Base-by-base conservation (phyloP, 1,284 basidiomycete genomes). In the Moniliella sp. region DNA sequence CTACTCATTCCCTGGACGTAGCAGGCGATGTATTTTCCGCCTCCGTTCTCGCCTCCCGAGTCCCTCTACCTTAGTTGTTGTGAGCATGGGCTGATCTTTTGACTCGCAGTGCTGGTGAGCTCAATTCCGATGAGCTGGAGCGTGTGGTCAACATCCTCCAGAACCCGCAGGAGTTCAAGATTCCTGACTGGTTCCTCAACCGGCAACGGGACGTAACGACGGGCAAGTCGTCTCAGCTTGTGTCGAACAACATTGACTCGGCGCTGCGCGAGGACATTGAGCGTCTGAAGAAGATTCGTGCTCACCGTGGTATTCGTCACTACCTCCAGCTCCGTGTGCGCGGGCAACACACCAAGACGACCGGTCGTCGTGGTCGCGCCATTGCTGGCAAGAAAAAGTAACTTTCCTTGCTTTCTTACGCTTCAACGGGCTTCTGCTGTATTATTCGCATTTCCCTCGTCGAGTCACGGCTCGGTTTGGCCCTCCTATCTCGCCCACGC, bases 121-220 rank as follows among this genome's bases (percentile, higher is more conserved):
- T 86, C 62, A 84, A 86, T 75, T 81, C 81, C 30, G 76, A 79
- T 62, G 91, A 99, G 69, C 78, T 99, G 32, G 91, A 99, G 71
- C 83, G 91, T 48, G 74, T 99, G 49, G 91, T 99, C 50, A 94
- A 81, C 50, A 97, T 99, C 67, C 91, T n/a, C 97, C 91, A n/a
- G n/a, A 93, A 88, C 69, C 91, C 91, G 19, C 80, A 80, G 25
- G 88, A 97, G 65, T 99, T 93, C 78, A 99, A 99, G 72, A 94
- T 97, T 64, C 83, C 88, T 25, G 72, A 74, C 33, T 97, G 91
- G 91, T 94, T 97, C 75, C 66, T 97, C 64, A 97, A 97, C 80
- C n/a, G 91, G 67, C 88, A 97, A 66, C 18, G 15, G 10, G 88
- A 99, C 64, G 84, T 94, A 42, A 73, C 48, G 88, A 94, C n/a